Evolutionary conservation across 148 eudicot genomes (phyloP).

Genomic region (Pouteria glomerata): DNA sequence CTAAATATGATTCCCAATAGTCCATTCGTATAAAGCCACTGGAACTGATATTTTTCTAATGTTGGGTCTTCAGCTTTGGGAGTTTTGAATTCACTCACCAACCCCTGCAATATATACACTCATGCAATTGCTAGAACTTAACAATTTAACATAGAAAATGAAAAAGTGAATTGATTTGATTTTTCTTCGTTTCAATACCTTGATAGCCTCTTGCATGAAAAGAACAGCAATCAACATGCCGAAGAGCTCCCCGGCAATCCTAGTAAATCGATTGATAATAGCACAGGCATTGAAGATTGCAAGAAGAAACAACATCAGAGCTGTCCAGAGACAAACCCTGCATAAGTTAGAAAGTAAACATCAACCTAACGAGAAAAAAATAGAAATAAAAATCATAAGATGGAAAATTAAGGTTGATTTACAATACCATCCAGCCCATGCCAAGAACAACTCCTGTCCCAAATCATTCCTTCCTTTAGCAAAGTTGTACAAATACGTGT

Average conservation of each 20-base stretch:
- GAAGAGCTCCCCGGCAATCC: conserved; percentile 59
- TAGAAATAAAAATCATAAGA: background rate
- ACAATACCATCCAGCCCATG: conserved; percentile 48
- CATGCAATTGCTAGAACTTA: background rate
- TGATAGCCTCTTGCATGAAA: conserved; percentile 52
- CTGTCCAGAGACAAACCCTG: conserved; percentile 64
- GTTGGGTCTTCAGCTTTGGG: conserved; percentile 35
- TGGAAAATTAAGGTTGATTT: background rate
- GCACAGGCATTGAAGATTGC: conserved; percentile 50
- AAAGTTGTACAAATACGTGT: conserved; percentile 41
- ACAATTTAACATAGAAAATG: background rate
- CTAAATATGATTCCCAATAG: conserved; percentile 34
- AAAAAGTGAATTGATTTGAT: background rate
- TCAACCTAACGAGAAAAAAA: background rate
- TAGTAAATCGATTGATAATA: conserved; percentile 46
- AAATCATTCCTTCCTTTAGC: conserved; percentile 25
- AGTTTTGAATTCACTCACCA: conserved; percentile 32
- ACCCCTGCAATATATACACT: conserved; percentile 17
- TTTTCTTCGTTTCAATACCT: conserved; percentile 20
- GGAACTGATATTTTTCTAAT: conserved; percentile 23
- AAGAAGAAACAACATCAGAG: conserved; percentile 44
- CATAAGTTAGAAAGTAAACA: background rate
- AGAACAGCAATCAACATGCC: conserved; percentile 58
- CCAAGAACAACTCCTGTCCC: conserved; percentile 32
- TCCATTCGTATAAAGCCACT: conserved; percentile 48